Percentiles rank a stretch among this genome's conserved stretches.
Conservation (phyloP, 148 eudicot genomes). For the Rhododendron ovatum region DNA sequence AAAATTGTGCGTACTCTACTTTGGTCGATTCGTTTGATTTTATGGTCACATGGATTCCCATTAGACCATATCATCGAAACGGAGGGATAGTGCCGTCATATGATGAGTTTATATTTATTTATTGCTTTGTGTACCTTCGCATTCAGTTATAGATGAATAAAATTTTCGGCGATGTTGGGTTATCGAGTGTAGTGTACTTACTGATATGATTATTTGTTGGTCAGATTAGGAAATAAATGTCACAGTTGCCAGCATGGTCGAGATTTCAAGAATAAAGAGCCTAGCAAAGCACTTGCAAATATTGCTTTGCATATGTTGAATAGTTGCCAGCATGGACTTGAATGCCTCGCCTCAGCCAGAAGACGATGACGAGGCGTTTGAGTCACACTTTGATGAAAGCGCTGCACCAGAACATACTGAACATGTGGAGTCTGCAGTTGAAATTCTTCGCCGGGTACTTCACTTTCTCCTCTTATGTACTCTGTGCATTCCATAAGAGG, state of each 20-base stretch:
- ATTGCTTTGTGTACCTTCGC: neutral
- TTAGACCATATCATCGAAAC: neutral
- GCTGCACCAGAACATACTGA: constrained; percentile 38
- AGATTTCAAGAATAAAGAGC: neutral
- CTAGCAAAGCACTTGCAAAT: constrained; percentile 11
- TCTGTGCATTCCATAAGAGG: neutral
- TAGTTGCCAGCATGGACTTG: constrained; percentile 71
- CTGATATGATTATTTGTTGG: neutral
- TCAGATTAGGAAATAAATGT: neutral
- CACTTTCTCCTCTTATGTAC: neutral
- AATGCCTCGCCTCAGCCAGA: constrained; percentile 89
- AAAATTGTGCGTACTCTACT: neutral
- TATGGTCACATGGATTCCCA: neutral
- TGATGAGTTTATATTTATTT: neutral
- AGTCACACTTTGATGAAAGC: constrained; percentile 48
- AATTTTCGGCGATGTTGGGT: neutral
- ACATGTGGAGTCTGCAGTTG: constrained; percentile 52
- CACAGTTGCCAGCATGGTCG: neutral
- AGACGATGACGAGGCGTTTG: constrained; percentile 74
- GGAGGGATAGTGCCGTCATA: neutral
- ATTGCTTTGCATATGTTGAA: constrained; percentile 30
- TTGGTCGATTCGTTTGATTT: neutral
- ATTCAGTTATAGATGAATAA: neutral
- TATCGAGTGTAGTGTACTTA: neutral
- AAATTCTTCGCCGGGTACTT: constrained; percentile 73